Base-by-base conservation (phyloP, 805 yeast species). In the Starmerella ratchasimensis region DNA sequence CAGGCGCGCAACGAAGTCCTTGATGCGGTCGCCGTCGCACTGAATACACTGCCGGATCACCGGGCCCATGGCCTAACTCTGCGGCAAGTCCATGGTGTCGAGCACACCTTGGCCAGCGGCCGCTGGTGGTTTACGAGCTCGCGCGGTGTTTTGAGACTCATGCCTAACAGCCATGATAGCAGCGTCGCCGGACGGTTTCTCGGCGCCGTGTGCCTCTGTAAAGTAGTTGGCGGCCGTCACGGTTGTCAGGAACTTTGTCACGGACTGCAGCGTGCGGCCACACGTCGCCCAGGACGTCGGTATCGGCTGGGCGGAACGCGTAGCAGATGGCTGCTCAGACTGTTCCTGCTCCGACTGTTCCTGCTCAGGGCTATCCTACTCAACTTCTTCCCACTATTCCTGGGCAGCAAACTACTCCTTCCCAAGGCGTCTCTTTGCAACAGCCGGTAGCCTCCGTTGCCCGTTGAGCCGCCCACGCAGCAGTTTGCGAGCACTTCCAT, bases 281-380 rank as follows among this genome's bases (percentile, higher is more conserved):
- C 15, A 84, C 68, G 41, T 88, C 97, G 42, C 79, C 84, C 34
- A 83, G 62, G 0, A 81, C 73, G 48, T 83, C 93, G 43, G 68
- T 68, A 45, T 47, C 52, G 5, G 15, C 18, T 3, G 55, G 49
- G 27, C 27, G 32, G 16, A 39, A 33, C 17, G 34, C 31, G 38
- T 45, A 47, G n/a, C 50, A 39, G 28, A 50, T 34, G 1, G 48
- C 36, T n/a, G n/a, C n/a, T n/a, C n/a, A n/a, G n/a, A n/a, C n/a
- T n/a, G n/a, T n/a, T n/a, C n/a, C n/a, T n/a, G n/a, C n/a, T n/a
- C n/a, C n/a, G n/a, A n/a, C n/a, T n/a, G n/a, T n/a, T n/a, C n/a
- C n/a, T n/a, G n/a, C n/a, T n/a, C n/a, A n/a, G n/a, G n/a, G n/a
- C n/a, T n/a, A n/a, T n/a, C n/a, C n/a, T n/a, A n/a, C n/a, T n/a